Base-by-base conservation (phyloP, 345 rosid species). In the Orychophragmus violaceus region DNA sequence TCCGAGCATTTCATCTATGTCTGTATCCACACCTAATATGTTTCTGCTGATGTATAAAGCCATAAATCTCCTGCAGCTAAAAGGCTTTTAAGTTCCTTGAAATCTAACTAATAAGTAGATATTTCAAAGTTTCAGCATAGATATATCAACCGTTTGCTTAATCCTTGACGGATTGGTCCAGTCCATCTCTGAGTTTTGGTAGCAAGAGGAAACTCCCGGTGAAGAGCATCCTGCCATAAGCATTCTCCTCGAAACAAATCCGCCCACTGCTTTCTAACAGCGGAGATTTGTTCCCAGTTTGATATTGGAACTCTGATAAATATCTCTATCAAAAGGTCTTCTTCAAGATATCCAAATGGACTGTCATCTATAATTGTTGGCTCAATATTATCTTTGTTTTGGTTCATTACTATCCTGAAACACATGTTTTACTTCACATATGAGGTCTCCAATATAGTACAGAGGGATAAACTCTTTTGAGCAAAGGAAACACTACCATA, bases 161-260 rank as follows among this genome's bases (percentile, higher is more conserved):
- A 64, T 11, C 96, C 98, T 74, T 62, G 76, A 3, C 87, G 89
- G 42, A 91, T 87, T 22, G 98, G 96, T 44, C 95, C 92, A 35
- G 78, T 93, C 96, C 98, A 91, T 70, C 78, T 83, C 77, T 81
- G 82, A 50, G 79, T 80, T 64, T 73, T 74, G 74, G 66, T 64
- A 36, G 87, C 80, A 24, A 22, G 59, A 33, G 98, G 96, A 82
- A 74, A 89, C 12, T 65, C 37, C 67, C 78, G 80, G 35, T 27
- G 61, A 53, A 89, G 75, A 81, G 95, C 96, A 74, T 92, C 92
- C 35, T 83, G 86, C 98, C 98, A 91, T 41, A 91, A 70, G 80
- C 82, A 84, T 74, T 89, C 96, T 76, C 87, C 89, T 0, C 77
- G 78, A 77, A 89, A 83, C 49, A 87, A 28, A 80, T 57, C 66